Conservation (phyloP, 345 rosid genomes). For the Capsella bursapastoris region DNA sequence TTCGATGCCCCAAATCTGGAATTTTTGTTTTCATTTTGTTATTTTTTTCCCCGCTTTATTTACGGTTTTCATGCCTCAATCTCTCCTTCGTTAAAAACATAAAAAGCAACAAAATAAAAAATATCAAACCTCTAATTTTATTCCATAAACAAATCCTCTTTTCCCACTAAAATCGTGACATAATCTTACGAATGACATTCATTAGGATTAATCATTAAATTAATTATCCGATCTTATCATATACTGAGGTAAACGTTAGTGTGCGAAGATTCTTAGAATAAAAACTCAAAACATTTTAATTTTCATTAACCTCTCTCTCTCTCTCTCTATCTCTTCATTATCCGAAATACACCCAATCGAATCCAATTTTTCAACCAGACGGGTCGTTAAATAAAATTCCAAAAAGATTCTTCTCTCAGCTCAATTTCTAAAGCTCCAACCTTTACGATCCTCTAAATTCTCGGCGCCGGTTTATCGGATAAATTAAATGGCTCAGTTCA, state of each 20-base stretch:
- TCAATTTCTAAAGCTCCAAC: slow-evolving; percentile 38
- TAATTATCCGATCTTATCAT: slow-evolving; percentile 31
- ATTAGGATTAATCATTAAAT: not conserved
- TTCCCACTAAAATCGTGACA: not conserved
- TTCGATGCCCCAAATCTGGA: too few relatives aligned
- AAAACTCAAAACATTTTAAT: not conserved
- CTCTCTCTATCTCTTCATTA: slow-evolving; percentile 35
- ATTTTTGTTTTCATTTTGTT: too few relatives aligned
- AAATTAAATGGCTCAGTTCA: slow-evolving; percentile 63
- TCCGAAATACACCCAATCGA: slow-evolving; percentile 40
- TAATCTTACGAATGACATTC: slow-evolving; percentile 12
- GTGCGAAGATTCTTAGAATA: slow-evolving; percentile 39
- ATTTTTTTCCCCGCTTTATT: too few relatives aligned
- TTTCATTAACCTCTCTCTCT: slow-evolving; percentile 7
- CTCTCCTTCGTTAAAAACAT: not conserved
- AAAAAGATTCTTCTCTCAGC: slow-evolving; percentile 39
- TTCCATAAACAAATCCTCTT: not conserved
- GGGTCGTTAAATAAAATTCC: slow-evolving; percentile 39
- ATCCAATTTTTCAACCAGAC: slow-evolving; percentile 41
- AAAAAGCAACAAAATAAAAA: not conserved
- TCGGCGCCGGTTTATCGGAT: slow-evolving; percentile 29
- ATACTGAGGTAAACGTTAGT: slow-evolving; percentile 16
- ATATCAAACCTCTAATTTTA: not conserved
- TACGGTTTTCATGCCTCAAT: not conserved
- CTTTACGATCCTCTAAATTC: slow-evolving; percentile 42